A percentile compares a stretch with the other conserved stretches of the same genome.
Evolutionary conservation across 73 alveolate genomes (phyloP).

Genomic region (Tetrahymena malaccensis): DNA sequence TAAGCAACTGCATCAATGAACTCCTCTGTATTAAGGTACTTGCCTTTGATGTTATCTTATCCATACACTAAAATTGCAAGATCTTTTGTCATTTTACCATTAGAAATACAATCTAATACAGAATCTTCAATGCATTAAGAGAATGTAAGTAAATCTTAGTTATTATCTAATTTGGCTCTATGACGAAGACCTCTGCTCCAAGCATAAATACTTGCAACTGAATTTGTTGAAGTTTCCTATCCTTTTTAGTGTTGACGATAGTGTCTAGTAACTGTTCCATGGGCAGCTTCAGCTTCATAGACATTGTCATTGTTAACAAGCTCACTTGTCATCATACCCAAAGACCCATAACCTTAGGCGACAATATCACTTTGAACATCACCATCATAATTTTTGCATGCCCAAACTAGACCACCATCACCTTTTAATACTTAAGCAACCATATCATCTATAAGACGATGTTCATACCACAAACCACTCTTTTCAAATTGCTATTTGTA

Average conservation of each 20-base stretch:
- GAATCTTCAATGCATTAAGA: constrained; percentile 59
- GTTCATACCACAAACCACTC: constrained; percentile 75
- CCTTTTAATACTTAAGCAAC: constrained; percentile 61
- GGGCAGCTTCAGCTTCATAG: constrained; percentile 84
- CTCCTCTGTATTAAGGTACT: constrained; percentile 28
- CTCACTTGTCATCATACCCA: constrained; percentile 76
- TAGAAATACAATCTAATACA: constrained; percentile 50
- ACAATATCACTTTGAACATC: constrained; percentile 75
- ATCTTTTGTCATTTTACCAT: constrained; percentile 82
- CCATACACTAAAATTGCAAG: constrained; percentile 68
- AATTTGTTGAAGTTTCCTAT: constrained; percentile 72
- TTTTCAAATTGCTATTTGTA: constrained; percentile 52
- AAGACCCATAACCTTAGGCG: constrained; percentile 83
- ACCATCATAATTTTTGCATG: constrained; percentile 85
- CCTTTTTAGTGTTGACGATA: constrained; percentile 68
- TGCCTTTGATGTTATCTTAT: constrained; percentile 4
- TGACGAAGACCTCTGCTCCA: constrained; percentile 79
- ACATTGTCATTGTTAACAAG: constrained; percentile 67
- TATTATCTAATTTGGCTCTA: constrained; percentile 68
- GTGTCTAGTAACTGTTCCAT: constrained; percentile 86
- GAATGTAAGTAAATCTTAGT: constrained; percentile 35
- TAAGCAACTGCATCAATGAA: constrained; percentile 39
- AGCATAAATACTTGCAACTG: constrained; percentile 78
- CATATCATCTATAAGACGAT: constrained; percentile 73
- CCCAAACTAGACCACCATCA: constrained; percentile 86